A percentile compares a stretch with the other conserved stretches of the same genome.
Evolutionary conservation across 1,139 yeast genomes (phyloP).

Genomic region (Yamadazyma taylorii): DNA sequence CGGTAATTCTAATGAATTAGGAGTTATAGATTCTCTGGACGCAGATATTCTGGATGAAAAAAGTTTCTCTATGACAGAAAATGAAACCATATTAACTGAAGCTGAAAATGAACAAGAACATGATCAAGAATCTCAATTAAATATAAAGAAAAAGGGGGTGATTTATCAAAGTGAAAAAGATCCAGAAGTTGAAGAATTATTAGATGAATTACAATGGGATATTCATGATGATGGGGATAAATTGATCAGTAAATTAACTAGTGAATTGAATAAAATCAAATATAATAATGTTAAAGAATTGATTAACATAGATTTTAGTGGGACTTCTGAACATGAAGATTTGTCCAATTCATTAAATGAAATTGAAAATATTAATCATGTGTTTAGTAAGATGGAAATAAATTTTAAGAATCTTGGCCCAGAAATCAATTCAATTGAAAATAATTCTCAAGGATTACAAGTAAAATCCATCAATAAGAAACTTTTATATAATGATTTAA

Average conservation of each 20-base stretch:
- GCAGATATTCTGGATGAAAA: slow-evolving; percentile 16
- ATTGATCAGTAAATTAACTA: slow-evolving; percentile 55
- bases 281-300: slow-evolving; percentile 40
- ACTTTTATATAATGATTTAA: slow-evolving; percentile 65
- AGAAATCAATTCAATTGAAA: slow-evolving; percentile 71
- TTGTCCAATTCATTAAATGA: slow-evolving; percentile 51
- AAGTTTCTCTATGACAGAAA: slow-evolving; percentile 16
- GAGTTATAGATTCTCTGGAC: slow-evolving; percentile 16
- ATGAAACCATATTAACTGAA: slow-evolving; percentile 11
- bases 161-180: slow-evolving; percentile 32
- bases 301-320: slow-evolving; percentile 41
- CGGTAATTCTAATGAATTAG: slow-evolving; percentile 1
- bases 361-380: slow-evolving; percentile 61
- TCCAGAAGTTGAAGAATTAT: slow-evolving; percentile 59
- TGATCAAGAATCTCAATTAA: slow-evolving; percentile 22
- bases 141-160: slow-evolving; percentile 20
- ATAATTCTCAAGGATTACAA: slow-evolving; percentile 79
- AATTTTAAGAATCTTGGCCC: slow-evolving; percentile 50
- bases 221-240: slow-evolving; percentile 60
- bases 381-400: slow-evolving; percentile 46
- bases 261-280: slow-evolving; percentile 44
- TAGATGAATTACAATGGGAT: slow-evolving; percentile 77
- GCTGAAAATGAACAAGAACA: slow-evolving; percentile 17
- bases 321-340: slow-evolving; percentile 35
- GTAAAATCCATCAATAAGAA: slow-evolving; percentile 82